Conservation (phyloP, 306 rosid genomes). For the Datisca glomerata region DNA sequence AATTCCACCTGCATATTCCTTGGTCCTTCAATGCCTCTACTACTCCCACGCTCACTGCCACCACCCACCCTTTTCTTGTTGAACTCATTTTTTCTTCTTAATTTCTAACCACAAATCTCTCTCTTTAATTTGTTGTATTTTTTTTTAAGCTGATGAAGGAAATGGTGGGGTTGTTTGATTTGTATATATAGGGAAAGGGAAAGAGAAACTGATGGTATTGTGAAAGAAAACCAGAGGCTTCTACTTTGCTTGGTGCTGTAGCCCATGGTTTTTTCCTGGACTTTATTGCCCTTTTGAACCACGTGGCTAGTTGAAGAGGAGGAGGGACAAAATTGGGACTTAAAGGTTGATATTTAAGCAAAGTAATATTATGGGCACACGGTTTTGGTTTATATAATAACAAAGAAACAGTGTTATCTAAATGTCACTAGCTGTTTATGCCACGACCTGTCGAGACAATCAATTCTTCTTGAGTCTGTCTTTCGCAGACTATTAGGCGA, state of each 20-base stretch:
- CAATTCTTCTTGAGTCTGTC: too few species aligned
- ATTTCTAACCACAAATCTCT: not conserved
- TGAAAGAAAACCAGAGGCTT: not conserved
- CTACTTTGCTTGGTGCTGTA: too few species aligned
- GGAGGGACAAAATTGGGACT: conserved; percentile 1
- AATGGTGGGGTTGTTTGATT: not conserved
- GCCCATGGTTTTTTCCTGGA: too few species aligned
- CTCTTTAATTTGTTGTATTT: not conserved
- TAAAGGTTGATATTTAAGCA: not conserved
- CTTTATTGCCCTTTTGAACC: not conserved
- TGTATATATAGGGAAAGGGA: not conserved
- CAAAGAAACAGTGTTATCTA: too few species aligned
- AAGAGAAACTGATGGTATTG: not conserved
- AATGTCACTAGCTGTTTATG: too few species aligned
- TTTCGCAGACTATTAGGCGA: too few species aligned
- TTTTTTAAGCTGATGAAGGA: not conserved
- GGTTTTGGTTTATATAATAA: not conserved
- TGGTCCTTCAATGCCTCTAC: conserved; percentile 29
- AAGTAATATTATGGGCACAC: not conserved
- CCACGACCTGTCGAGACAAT: too few species aligned
- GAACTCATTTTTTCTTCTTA: conserved; percentile 12
- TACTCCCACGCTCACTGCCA: conserved; percentile 26
- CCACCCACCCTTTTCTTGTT: conserved; percentile 14
- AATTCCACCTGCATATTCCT: conserved; percentile 29
- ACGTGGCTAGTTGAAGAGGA: not conserved